Base-by-base conservation (phyloP, 2,329 filamentous ascomycete species). In the Ophiostoma angusticollis region DNA sequence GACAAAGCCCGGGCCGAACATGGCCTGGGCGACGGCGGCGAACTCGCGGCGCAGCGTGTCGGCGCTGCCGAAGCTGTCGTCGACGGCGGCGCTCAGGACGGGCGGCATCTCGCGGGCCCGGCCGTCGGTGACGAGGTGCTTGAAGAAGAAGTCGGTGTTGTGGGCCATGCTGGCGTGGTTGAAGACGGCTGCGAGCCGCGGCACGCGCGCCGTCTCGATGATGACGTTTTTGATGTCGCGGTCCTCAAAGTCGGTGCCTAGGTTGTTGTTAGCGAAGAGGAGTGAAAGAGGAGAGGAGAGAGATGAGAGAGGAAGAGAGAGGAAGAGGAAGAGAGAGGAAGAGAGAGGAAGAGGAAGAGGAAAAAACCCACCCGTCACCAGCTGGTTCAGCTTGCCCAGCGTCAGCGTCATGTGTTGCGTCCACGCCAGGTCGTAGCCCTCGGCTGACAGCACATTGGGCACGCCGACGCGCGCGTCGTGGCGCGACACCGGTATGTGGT, bases 1-100 rank as follows among this genome's bases (percentile, higher is more conserved):
- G 56, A 96, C 82, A 63, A 93, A 96, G 48, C 91, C 91, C 0
- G 89, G 87, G 39, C 89, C 91, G 64, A 98, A 96, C 86, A 96
- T 95, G 63, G 78, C 73, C 49, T 75, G 70, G 42, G 89, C 89
- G 29, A 81, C 93, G 47, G 78, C 67, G 54, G 91, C 61, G 60
- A 98, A 78, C 57, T 91, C 83, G 50, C 70, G 69, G 55, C 78
- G 78, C 43, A 98, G 75, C 22, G 82, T 87, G 48, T 93, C 81
- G 51, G 93, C 66, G 51, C 80, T 85, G 55, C 81, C 80, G 65
- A 94, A 96, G 52, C 76, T 76, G 21, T 65, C 62, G 52, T 73
- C 66, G 50, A 96, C 74, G 41, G 72, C 67, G 42, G 54, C 49
- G 51, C 66, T 59, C 44, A 93, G 72, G 31, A 54, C 48, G 2